These are phyloP conservation scores for Entomortierella parvispora DNA, from an alignment of 192 early-diverging fungal species.

Conservation along the genomic window DNA sequence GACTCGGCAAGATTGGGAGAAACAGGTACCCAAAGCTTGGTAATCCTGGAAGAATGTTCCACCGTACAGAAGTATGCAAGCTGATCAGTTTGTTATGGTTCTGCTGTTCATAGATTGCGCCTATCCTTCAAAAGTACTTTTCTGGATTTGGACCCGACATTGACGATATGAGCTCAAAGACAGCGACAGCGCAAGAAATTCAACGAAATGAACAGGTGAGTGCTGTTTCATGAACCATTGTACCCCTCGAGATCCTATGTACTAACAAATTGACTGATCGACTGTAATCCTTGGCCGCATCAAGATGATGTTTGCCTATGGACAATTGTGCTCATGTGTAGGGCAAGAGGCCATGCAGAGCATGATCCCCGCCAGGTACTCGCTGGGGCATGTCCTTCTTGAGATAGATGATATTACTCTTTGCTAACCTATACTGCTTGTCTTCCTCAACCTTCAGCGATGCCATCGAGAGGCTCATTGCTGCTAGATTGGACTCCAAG, in stretches of 20 bases:
- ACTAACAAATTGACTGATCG: too few relatives aligned
- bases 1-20: conserved; percentile 50
- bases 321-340: conserved; percentile 62
- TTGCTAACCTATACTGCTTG: background rate
- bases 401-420: background rate
- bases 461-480: conserved; percentile 62
- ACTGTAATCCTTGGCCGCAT: too few relatives aligned
- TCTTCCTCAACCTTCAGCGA: conserved; percentile 38
- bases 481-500: conserved; percentile 56
- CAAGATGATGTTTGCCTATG: conserved; percentile 72
- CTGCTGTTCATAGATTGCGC: conserved; percentile 55
- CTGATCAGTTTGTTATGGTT: background rate
- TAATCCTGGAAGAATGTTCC: background rate
- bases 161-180: conserved; percentile 35
- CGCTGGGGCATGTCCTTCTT: background rate
- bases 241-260: too few relatives aligned
- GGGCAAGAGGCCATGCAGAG: conserved; percentile 63
- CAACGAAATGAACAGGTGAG: conserved; percentile 62
- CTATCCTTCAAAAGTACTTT: conserved; percentile 68
- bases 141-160: conserved; percentile 59
- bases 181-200: conserved; percentile 46
- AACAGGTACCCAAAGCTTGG: conserved; percentile 20
- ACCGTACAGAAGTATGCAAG: background rate
- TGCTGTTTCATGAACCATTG: background rate
- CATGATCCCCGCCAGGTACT: conserved; percentile 63